Evolutionary conservation across 768 basidiomycete genomes (phyloP).

Genomic region (Rhizopogon vulgaris): DNA sequence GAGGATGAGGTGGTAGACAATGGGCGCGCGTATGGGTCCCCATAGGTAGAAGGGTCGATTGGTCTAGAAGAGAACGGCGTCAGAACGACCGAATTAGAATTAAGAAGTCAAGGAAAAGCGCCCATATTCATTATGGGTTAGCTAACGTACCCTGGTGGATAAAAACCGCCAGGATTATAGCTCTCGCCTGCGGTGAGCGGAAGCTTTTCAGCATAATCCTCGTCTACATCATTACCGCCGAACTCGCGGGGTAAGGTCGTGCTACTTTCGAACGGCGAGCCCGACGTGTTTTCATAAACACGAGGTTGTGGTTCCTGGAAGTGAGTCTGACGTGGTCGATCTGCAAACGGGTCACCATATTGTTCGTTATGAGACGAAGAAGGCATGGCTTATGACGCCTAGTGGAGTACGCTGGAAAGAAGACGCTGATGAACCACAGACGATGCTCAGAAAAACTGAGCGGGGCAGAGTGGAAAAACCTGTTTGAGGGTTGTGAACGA

Average conservation of each 20-base stretch:
- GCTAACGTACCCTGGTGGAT: constrained; percentile 63
- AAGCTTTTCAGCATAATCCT: constrained; percentile 71
- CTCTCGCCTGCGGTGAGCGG: constrained; percentile 58
- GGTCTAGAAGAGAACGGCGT: constrained; percentile 23
- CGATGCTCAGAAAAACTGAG: constrained; percentile 5
- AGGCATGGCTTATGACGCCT: constrained; percentile 15
- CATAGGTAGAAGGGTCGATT: constrained; percentile 54
- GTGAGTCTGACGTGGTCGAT: constrained; percentile 55
- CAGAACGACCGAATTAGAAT: constrained; percentile 1
- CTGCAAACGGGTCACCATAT: constrained; percentile 67
- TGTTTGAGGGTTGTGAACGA: constrained; percentile 16
- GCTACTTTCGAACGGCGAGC: constrained; percentile 53
- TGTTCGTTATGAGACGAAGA: constrained; percentile 25
- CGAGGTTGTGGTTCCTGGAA: constrained; percentile 50
- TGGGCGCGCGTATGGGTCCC: constrained; percentile 61
- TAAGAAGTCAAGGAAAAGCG: constrained; percentile 8
- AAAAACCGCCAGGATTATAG: constrained; percentile 54
- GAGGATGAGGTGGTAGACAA: constrained; percentile 46
- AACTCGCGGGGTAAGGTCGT: constrained; percentile 50
- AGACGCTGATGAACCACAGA: constrained; percentile 3
- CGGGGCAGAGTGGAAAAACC: constrained; percentile 5
- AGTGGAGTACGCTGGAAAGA: not conserved
- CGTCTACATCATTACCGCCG: constrained; percentile 48
- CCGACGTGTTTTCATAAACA: constrained; percentile 33
- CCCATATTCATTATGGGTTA: not conserved